Base-by-base conservation (phyloP, 169 alveolate species). In the Cryptosporidium muris region DNA sequence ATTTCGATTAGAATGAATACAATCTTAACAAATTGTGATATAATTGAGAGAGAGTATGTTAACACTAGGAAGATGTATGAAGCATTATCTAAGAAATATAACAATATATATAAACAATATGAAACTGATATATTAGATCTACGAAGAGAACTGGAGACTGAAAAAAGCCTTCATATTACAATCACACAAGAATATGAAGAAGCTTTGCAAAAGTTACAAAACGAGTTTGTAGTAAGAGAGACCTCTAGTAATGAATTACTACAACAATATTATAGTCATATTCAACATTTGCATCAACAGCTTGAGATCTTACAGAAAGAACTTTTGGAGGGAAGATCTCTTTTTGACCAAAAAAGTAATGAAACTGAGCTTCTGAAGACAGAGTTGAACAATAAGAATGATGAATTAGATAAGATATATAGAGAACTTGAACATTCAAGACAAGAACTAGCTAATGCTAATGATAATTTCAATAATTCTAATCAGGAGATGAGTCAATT, bases 81-180 rank as follows among this genome's bases (percentile, higher is more conserved):
- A 2, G 85, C 54, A 6, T 47, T 74, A 25, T 14, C 60, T 12
- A 53, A n/a, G 16, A 74, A 74, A 38, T 74, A 74, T 25, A 74
- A 74, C 49, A 63, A 42, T 4, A n/a, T 74, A 47, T 74, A 58
- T 47, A 74, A 58, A 36, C 85, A 74, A 34, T 74, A 74, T n/a
- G 85, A 74, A 51, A 48, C 68, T 8, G 85, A 74, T 60, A 74
- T 74, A 68, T 34, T 74, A 34, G 12, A 40, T 60, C 40, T 74
- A 64, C 54, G 85, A 37, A 74, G 85, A 37, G 85, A 74, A 36
- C 66, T 74, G 14, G 85, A 74, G 25, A 74, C 54, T 58, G 85
- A 74, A 38, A 74, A 60, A 25, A 74, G 60, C n/a, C 16, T 74
- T 42, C 54, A 74, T 25, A 74, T 43, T 49, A 6, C 85, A 4